These are phyloP conservation scores for Cyclotella sp. DNA, from an alignment of 108 stramenopile genomes.

Conservation along the genomic window DNA sequence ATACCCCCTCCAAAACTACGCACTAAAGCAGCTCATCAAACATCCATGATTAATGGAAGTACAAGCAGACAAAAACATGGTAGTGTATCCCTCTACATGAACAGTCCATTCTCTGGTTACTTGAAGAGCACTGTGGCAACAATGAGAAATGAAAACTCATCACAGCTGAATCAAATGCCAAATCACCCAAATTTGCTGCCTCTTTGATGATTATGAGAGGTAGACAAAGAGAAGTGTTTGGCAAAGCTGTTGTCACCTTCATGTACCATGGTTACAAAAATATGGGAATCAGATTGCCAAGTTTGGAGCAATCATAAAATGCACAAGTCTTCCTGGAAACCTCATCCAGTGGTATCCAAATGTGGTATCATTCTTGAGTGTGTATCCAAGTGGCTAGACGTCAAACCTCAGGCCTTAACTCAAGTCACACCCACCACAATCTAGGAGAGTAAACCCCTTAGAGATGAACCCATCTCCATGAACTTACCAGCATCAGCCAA, in stretches of 20 bases:
- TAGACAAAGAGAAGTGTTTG: neutral
- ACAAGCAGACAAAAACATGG: too few relatives aligned
- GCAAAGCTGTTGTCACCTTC: neutral
- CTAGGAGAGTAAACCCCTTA: neutral
- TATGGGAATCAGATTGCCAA: neutral
- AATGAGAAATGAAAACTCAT: neutral
- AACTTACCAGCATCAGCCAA: slow-evolving; percentile 21
- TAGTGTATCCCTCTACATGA: too few relatives aligned
- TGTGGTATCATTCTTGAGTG: neutral
- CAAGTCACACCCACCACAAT: neutral
- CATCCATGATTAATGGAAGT: too few relatives aligned
- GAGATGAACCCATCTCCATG: neutral
- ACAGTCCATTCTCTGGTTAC: too few relatives aligned
- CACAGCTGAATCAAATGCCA: neutral
- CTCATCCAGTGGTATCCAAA: neutral
- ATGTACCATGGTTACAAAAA: neutral
- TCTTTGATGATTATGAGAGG: neutral
- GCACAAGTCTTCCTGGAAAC: neutral
- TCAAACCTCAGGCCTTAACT: neutral
- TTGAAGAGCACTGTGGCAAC: neutral
- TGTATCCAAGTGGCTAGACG: neutral
- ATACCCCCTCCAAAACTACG: too few relatives aligned
- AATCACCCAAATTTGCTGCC: neutral
- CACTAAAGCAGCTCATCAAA: too few relatives aligned
- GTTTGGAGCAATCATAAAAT: neutral